These are phyloP conservation scores for Infundibulicybe gibba DNA, from an alignment of 768 basidiomycete species.

Conservation along the genomic window DNA sequence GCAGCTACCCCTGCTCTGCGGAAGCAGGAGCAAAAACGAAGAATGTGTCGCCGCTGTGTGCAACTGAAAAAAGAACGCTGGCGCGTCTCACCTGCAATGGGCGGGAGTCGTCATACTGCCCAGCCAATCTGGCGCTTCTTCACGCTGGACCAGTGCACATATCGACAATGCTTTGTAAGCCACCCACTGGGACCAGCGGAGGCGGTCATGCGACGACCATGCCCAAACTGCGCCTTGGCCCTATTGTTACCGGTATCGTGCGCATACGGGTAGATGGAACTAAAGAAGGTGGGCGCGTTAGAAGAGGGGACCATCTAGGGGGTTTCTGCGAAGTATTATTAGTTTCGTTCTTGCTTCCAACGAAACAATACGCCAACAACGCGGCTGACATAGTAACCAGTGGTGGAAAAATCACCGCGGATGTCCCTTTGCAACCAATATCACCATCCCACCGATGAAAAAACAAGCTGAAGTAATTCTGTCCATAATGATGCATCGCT, in stretches of 20 bases:
- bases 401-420: too few relatives aligned
- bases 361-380: too few relatives aligned
- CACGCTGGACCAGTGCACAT: conserved; percentile 42
- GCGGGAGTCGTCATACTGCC: conserved; percentile 51
- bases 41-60: conserved; percentile 58
- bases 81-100: conserved; percentile 16
- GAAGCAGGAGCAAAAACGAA: conserved; percentile 49
- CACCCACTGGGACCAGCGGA: too few relatives aligned
- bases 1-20: conserved; percentile 44
- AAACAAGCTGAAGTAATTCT: too few relatives aligned
- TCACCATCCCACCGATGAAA: too few relatives aligned
- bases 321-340: conserved; percentile 53
- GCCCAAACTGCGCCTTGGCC: neutral
- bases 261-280: conserved; percentile 47
- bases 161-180: conserved; percentile 48
- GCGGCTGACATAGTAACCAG: too few relatives aligned
- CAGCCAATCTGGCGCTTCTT: conserved; percentile 55
- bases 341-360: too few relatives aligned
- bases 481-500: too few relatives aligned
- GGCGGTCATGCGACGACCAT: neutral
- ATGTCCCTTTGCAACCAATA: too few relatives aligned
- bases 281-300: conserved; percentile 39
- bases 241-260: conserved; percentile 18
- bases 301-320: conserved; percentile 57
- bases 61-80: conserved; percentile 63